A percentile compares a stretch with the other conserved stretches of the same genome.
phyloP scores from a whole-genome alignment of 352 stramenopile species.

The Elongisporangium anandrum region DNA sequence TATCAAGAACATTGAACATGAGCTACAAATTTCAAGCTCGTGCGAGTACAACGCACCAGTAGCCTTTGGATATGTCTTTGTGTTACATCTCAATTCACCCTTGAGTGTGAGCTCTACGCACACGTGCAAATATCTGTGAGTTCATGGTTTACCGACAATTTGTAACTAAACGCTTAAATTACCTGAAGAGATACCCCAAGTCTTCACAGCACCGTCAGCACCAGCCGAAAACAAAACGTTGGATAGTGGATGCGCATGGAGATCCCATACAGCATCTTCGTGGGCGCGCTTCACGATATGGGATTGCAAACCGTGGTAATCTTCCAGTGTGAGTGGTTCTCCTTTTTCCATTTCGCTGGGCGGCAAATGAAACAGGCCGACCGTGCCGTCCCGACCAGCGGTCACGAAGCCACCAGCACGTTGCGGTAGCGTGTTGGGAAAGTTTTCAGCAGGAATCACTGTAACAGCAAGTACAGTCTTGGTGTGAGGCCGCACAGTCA shows the following conservation, averaged over 20 bases:
- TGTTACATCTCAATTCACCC: slow-evolving; percentile 59
- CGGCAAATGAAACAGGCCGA: slow-evolving; percentile 65
- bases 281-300: slow-evolving; percentile 72
- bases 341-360: slow-evolving; percentile 50
- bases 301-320: slow-evolving; percentile 69
- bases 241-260: slow-evolving; percentile 76
- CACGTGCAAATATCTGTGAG: slow-evolving; percentile 2
- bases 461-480: slow-evolving; percentile 72
- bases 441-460: slow-evolving; percentile 75
- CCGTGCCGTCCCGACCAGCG: slow-evolving; percentile 67
- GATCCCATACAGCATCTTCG: slow-evolving; percentile 78
- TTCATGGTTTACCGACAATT: too few species aligned
- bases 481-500: slow-evolving; percentile 70
- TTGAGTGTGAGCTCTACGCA: slow-evolving; percentile 63
- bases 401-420: slow-evolving; percentile 62
- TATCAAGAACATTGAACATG: background rate
- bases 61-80: slow-evolving; percentile 49
- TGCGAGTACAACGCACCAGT: slow-evolving; percentile 34
- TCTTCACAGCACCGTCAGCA: slow-evolving; percentile 71
- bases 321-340: slow-evolving; percentile 64
- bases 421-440: slow-evolving; percentile 40
- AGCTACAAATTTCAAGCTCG: background rate
- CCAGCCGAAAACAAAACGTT: slow-evolving; percentile 82
- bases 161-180: background rate
- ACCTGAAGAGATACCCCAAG: slow-evolving; percentile 77